phyloP scores from a whole-genome alignment of 805 yeast genomes.

The Spathaspora hagerdaliae region DNA sequence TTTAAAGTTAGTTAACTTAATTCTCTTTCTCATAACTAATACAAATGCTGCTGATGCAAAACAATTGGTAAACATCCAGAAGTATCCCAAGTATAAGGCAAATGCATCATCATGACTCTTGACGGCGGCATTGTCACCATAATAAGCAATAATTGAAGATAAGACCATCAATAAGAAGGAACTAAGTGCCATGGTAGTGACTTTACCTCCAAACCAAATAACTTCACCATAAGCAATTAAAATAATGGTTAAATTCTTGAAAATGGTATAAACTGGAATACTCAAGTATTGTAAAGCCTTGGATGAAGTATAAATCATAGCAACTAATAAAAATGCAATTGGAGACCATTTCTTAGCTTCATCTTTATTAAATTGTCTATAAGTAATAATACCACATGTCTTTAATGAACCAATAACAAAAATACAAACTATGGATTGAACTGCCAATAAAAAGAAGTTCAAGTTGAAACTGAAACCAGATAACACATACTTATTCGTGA shows the following conservation, averaged over 20 bases:
- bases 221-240: slow-evolving; percentile 98
- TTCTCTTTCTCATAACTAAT: slow-evolving; percentile 94
- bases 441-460: slow-evolving; percentile 85
- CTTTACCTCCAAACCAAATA: slow-evolving; percentile 91
- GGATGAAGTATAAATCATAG: slow-evolving; percentile 94
- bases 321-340: slow-evolving; percentile 80
- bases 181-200: slow-evolving; percentile 83
- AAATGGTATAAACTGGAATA: slow-evolving; percentile 95
- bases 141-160: slow-evolving; percentile 93
- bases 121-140: slow-evolving; percentile 61
- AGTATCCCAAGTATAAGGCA: slow-evolving; percentile 67
- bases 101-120: slow-evolving; percentile 38
- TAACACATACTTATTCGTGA: slow-evolving; percentile 92
- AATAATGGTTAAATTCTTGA: slow-evolving; percentile 95
- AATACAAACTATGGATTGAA: slow-evolving; percentile 84
- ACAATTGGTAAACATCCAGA: slow-evolving; percentile 97
- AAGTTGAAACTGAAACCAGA: slow-evolving; percentile 67
- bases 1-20: slow-evolving; percentile 92
- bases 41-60: slow-evolving; percentile 92
- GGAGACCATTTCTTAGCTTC: slow-evolving; percentile 98
- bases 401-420: slow-evolving; percentile 70
- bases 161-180: slow-evolving; percentile 90
- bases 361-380: slow-evolving; percentile 76
- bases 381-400: slow-evolving; percentile 70
- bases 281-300: slow-evolving; percentile 89